These are phyloP conservation scores for Alternaria triticina DNA, from an alignment of 2,329 filamentous ascomycete genomes.

Conservation along the genomic window DNA sequence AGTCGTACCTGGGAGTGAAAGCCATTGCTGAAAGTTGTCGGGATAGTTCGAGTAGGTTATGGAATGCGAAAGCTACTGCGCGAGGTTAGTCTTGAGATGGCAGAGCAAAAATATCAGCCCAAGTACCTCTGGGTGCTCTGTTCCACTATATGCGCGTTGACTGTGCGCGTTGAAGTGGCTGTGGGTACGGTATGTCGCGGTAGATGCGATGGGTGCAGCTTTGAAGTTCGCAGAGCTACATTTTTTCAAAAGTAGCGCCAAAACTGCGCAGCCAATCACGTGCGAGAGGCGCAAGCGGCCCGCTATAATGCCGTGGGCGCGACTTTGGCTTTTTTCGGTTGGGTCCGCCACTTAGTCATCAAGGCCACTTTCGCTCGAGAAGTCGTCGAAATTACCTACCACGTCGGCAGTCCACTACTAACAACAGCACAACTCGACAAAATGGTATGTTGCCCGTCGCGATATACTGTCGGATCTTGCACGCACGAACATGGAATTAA, in stretches of 20 bases:
- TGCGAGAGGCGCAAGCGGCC: conserved; percentile 8
- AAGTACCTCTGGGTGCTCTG: not conserved
- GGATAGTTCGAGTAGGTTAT: conserved; percentile 4
- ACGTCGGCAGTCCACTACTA: conserved; percentile 37
- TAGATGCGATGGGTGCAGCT: conserved; percentile 21
- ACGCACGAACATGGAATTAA: conserved; percentile 32
- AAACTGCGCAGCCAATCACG: conserved; percentile 5
- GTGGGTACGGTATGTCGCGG: conserved; percentile 16
- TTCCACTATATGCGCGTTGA: conserved; percentile 11
- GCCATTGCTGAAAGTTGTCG: conserved; percentile 29
- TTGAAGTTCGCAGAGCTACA: conserved; percentile 15
- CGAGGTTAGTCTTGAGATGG: conserved; percentile 5
- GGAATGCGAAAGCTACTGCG: conserved; percentile 20
- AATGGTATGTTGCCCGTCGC: conserved; percentile 48
- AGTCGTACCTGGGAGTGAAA: conserved; percentile 39
- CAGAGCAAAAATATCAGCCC: no score
- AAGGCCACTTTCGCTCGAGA: not conserved
- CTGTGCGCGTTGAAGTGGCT: conserved; percentile 20
- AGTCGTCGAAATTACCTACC: conserved; percentile 10
- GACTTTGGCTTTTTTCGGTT: conserved; percentile 24
- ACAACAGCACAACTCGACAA: conserved; percentile 49
- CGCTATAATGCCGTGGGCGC: conserved; percentile 32
- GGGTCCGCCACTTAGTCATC: not conserved
- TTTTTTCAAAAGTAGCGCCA: conserved; percentile 13
- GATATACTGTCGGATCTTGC: conserved; percentile 3